Base-by-base conservation (phyloP, 192 early-diverging fungal species). In the Lobosporangium transversale region DNA sequence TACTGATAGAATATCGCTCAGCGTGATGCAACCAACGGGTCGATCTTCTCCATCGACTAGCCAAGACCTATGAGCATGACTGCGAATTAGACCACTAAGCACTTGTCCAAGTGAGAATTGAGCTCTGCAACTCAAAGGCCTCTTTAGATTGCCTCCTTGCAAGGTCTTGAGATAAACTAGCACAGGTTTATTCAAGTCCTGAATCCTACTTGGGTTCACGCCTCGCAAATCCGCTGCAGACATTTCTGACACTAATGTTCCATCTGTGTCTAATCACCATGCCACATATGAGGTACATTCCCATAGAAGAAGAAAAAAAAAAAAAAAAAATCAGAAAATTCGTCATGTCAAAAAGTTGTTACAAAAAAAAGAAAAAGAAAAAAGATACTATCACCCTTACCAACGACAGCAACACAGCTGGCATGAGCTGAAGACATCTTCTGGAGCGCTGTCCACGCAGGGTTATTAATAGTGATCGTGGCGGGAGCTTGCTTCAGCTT, bases 141-240 rank as follows among this genome's bases (percentile, higher is more conserved):
- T 42, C 35, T 87, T 67, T 33, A 90, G 79, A 60, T 81, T 87
- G 7, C 87, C 85, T 50, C 89, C 68, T 40, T 87, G 84, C 4
- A 83, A 83, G 0, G 66, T 53, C 37, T 84, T 80, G 24, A 94
- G 50, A 61, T 87, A 94, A 44, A 83, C 86, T 26, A 91, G 79
- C 0, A 93, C 88, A 2, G 89, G 89, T 56, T 83, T 80, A 12
- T 79, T 68, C 49, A 94, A 78, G n/a, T 81, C 70, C 29, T 81
- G 75, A 32, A 92, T 70, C 26, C 87, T 78, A 20, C 79, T 78
- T 23, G 79, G 61, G 50, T 87, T 92, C 20, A 94, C 61, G 15
- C 92, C 92, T n/a, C 92, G 70, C 32, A 94, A 67, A 81, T 94
- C 93, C 12, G 84, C 84, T 3, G 90, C 89, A 12, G 88, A 90